These are phyloP conservation scores for Neoscytalidium dimidiatum DNA, from an alignment of 2,329 filamentous ascomycete genomes.

Conservation along the genomic window DNA sequence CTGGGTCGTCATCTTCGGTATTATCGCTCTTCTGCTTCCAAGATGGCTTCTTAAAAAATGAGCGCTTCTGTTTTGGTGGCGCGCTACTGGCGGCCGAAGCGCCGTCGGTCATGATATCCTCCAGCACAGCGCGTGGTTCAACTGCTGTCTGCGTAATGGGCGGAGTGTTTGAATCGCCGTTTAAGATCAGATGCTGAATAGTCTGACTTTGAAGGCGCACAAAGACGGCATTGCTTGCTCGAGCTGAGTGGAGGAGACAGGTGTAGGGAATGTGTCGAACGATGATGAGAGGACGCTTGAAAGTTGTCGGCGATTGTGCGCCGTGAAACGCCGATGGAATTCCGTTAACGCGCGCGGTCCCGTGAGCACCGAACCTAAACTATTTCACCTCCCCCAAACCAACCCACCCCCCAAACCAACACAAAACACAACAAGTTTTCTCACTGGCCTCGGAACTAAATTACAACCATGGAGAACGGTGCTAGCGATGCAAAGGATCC, in stretches of 20 bases:
- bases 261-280: background rate
- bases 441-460: background rate
- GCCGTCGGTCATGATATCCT: slow-evolving; percentile 11
- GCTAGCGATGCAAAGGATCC: slow-evolving; percentile 82
- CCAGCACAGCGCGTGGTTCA: background rate
- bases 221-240: background rate
- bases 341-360: slow-evolving; percentile 12
- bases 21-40: slow-evolving; percentile 43
- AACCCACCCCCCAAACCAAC: background rate
- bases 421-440: background rate
- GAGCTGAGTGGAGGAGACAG: background rate
- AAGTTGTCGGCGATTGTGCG: slow-evolving; percentile 17
- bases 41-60: slow-evolving; percentile 58
- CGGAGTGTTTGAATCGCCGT: too few relatives aligned
- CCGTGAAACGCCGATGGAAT: slow-evolving; percentile 12
- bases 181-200: too few relatives aligned
- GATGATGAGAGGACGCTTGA: background rate
- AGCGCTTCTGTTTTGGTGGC: slow-evolving; percentile 44
- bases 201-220: too few relatives aligned
- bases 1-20: slow-evolving; percentile 22
- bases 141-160: background rate
- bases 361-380: background rate
- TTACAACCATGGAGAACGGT: slow-evolving; percentile 71
- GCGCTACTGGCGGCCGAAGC: background rate
- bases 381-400: background rate